These are phyloP conservation scores for Cercophora samala DNA, from an alignment of 495 filamentous ascomycete species.

Conservation along the genomic window DNA sequence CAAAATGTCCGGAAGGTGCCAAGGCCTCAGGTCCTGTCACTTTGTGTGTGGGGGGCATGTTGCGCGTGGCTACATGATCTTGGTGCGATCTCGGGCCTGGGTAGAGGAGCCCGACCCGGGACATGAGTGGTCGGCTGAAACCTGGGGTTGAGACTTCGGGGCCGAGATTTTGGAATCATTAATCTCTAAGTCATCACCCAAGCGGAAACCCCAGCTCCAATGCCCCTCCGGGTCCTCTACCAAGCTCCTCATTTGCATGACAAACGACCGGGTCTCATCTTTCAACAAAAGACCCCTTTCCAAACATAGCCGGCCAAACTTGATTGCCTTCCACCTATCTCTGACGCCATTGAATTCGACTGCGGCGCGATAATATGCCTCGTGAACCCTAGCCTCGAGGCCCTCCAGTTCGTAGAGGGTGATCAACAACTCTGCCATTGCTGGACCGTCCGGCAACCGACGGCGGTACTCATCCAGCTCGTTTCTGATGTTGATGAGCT, in stretches of 20 bases:
- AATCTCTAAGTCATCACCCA: background rate
- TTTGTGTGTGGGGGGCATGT: background rate
- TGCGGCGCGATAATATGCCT: conserved; percentile 5
- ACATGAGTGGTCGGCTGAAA: background rate
- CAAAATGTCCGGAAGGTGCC: background rate
- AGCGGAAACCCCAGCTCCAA: conserved; percentile 6
- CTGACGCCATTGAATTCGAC: background rate
- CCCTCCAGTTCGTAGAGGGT: conserved; percentile 5
- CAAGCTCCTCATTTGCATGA: background rate
- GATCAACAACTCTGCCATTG: background rate
- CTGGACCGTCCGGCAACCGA: background rate
- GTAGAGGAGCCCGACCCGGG: background rate
- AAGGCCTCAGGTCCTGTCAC: background rate
- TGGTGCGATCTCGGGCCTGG: background rate
- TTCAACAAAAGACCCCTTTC: background rate
- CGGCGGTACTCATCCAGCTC: conserved; percentile 34
- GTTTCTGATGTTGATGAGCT: conserved; percentile 29
- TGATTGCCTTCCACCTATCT: background rate
- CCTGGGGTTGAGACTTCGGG: background rate
- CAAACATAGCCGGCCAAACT: background rate
- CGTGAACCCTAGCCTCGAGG: background rate
- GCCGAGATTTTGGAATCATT: background rate
- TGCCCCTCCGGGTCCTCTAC: background rate
- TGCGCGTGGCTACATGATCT: background rate
- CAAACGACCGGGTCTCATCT: background rate